These are phyloP conservation scores for Onygena corvina DNA, from an alignment of 2,329 filamentous ascomycete genomes.

Conservation along the genomic window DNA sequence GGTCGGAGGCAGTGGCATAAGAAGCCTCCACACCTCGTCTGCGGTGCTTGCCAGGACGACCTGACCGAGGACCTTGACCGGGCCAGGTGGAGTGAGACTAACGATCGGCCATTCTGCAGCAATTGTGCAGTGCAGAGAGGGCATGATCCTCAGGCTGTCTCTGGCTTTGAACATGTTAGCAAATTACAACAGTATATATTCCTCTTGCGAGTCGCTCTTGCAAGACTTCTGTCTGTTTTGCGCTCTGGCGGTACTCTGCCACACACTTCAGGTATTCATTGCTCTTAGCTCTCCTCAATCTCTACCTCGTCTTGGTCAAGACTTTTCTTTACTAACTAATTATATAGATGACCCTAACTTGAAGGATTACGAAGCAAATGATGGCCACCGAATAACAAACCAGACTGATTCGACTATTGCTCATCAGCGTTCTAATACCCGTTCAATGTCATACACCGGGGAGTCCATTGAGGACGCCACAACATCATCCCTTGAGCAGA, in stretches of 20 bases:
- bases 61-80: constrained; percentile 57
- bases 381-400: constrained; percentile 47
- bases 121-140: constrained; percentile 44
- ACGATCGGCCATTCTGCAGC: constrained; percentile 59
- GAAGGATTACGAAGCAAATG: constrained; percentile 53
- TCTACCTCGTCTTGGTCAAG: not conserved
- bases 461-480: constrained; percentile 49
- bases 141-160: constrained; percentile 45
- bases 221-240: constrained; percentile 75
- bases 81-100: constrained; percentile 56
- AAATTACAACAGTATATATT: constrained; percentile 93
- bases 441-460: constrained; percentile 63
- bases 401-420: constrained; percentile 39
- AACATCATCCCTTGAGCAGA: constrained; percentile 80
- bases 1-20: constrained; percentile 73
- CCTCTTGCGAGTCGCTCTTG: constrained; percentile 78
- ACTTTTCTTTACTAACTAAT: constrained; percentile 13
- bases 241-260: constrained; percentile 71
- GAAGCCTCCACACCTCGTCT: constrained; percentile 53
- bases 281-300: not conserved
- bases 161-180: constrained; percentile 62
- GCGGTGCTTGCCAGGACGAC: constrained; percentile 59
- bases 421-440: constrained; percentile 50
- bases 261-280: constrained; percentile 48
- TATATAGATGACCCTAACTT: constrained; percentile 54